Percentiles rank a stretch among this genome's conserved stretches.
phyloP scores from a whole-genome alignment of 345 rosid genomes.

The Gossypium sturtianum region DNA sequence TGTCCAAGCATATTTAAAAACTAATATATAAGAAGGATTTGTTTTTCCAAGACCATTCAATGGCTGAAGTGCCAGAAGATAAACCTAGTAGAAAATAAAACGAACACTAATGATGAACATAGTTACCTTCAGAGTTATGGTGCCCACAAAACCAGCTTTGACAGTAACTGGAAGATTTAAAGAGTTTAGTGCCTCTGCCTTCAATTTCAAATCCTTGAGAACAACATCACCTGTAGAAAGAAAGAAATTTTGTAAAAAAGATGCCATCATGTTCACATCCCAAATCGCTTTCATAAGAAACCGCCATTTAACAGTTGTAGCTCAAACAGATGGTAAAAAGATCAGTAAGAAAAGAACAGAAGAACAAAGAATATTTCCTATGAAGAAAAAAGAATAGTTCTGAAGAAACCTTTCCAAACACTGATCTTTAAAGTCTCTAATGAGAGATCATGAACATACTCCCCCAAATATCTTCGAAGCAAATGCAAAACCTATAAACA shows the following conservation, averaged over 20 bases:
- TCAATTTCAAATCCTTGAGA: slow-evolving; percentile 85
- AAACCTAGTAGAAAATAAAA: background rate
- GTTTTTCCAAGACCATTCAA: background rate
- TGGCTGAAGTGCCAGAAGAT: background rate
- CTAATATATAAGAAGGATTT: background rate
- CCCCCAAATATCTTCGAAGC: slow-evolving; percentile 96
- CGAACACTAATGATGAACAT: background rate
- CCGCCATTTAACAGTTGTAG: slow-evolving; percentile 1
- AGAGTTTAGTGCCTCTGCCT: slow-evolving; percentile 92
- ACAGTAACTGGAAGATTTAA: slow-evolving; percentile 91
- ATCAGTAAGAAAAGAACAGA: background rate
- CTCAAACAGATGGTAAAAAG: background rate
- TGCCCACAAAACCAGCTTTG: slow-evolving; percentile 96
- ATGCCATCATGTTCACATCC: slow-evolving; percentile 7
- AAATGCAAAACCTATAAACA: slow-evolving; percentile 76
- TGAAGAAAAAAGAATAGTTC: background rate
- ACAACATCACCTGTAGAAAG: slow-evolving; percentile 79
- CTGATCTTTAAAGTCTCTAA: slow-evolving; percentile 88
- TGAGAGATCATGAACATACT: slow-evolving; percentile 94
- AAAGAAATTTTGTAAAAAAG: slow-evolving; percentile 6
- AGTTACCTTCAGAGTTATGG: slow-evolving; percentile 79
- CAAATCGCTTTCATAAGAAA: background rate
- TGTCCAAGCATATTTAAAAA: background rate
- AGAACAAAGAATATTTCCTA: background rate
- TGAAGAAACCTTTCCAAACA: slow-evolving; percentile 86